Evolutionary conservation across 257 asterid genomes (phyloP).

Genomic region (Solanum rostratum): DNA sequence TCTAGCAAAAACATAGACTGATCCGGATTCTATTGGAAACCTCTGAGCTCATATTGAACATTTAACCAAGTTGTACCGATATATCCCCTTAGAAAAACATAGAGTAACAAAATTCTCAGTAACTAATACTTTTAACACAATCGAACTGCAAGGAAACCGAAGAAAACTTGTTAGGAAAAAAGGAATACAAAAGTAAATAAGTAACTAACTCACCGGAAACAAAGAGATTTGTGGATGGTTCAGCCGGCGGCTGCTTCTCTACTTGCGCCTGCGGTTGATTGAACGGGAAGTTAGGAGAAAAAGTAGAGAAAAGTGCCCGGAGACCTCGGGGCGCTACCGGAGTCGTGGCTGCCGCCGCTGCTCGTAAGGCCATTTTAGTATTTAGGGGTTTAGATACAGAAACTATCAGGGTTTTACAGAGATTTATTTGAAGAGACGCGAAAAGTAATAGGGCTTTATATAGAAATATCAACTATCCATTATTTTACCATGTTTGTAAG

Average conservation of each 20-base stretch:
- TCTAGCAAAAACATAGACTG: not conserved
- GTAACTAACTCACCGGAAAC: slow-evolving; percentile 40
- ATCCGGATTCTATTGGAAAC: not conserved
- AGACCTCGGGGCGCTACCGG: slow-evolving; percentile 26
- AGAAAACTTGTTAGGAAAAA: not conserved
- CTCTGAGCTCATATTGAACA: not conserved
- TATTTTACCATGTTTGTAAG: too few species aligned
- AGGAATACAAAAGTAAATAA: not conserved
- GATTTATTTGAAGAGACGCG: not conserved
- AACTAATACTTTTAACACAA: not conserved
- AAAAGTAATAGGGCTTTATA: not conserved
- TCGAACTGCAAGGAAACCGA: not conserved
- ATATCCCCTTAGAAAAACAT: not conserved
- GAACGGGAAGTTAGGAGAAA: slow-evolving; percentile 44
- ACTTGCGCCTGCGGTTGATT: slow-evolving; percentile 28
- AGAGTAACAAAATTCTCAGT: not conserved
- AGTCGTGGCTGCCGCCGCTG: slow-evolving; percentile 28
- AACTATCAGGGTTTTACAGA: slow-evolving; percentile 5
- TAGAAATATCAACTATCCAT: not conserved
- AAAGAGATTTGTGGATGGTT: slow-evolving; percentile 77
- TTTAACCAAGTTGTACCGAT: not conserved
- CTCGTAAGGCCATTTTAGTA: slow-evolving; percentile 49
- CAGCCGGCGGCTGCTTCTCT: slow-evolving; percentile 63
- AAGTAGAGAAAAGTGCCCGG: slow-evolving; percentile 27
- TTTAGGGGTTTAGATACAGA: not conserved